Evolutionary conservation across 2,329 filamentous ascomycete species (phyloP), one percentile per base, ranked within the genome.

Genomic region (Aspergillus unguis): DNA sequence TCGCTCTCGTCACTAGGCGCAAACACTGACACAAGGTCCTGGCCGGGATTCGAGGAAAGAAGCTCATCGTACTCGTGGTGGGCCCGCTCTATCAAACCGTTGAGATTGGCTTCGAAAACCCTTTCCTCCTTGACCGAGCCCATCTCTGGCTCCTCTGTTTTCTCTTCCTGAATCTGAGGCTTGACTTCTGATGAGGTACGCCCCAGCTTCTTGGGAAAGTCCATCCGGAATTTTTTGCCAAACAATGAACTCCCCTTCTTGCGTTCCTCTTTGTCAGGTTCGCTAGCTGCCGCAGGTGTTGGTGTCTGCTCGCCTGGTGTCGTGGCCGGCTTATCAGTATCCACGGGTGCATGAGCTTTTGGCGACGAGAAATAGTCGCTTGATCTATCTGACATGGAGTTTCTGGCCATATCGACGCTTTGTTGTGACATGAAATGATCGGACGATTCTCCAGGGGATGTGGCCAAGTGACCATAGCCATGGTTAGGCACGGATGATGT

Each of bases 211-310:
- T 95, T 96, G 64, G 86, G 87, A 60, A 71, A 81, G 55, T 79
- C 81, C 83, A 89, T 87, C 44, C 87, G 85, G 70, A 95, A 92
- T 63, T 90, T 90, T 74, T 92, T 94, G 40, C 87, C 85, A 67
- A 95, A 95, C 5, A 90, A 76, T 2, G 81, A 85, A 50, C 78
- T 62, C 2, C 65, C 69, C 46, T 72, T 73, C 55, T 81, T 81
- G 58, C 88, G 85, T 59, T 83, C 82, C 64, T 84, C 75, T 69
- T 87, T 79, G 53, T 84, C 75, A 50, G 78, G 73, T 44, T 80
- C 84, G 1, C 82, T 80, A 7, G 80, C 78, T 57, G 76, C 73
- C 32, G 72, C 75, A 48, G 78, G 76, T 1, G 77, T 71, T 2
- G 75, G 71, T 43, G 74, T 63, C 42, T 69, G 62, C 52, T 78